Evolutionary conservation across 768 basidiomycete species (phyloP), one percentile per base, ranked within the genome.

Genomic region (Pleurotus giganteus): DNA sequence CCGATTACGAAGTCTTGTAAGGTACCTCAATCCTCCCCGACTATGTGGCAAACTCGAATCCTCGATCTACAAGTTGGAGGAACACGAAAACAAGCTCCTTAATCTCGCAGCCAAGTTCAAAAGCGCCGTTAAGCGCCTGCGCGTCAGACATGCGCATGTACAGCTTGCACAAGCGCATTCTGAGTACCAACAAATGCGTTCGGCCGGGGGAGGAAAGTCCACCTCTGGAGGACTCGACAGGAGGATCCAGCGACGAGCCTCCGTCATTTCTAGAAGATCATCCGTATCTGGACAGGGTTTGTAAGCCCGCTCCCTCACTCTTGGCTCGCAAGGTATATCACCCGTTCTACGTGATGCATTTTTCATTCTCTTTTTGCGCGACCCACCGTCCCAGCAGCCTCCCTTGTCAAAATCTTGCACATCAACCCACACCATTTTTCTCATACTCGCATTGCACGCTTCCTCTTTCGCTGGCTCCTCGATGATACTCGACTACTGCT

Each of bases 1-100:
- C 13, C 8, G 32, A 3, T 45, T 61, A 31, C 54, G 53, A 29
- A 46, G 27, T 46, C 57, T 47, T 52, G 34, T 41, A 24, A 3
- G 34, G 39, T 19, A 55, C 54, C 11, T 58, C 51, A 19, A 56
- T 23, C 19, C 23, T 53, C 19, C 47, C 60, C 7, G 44, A 54
- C 15, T 63, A 44, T 17, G 37, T 43, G 7, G 65, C 27, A 70
- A 69, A 51, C 59, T 64, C 12, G 60, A 56, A 17, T 60, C 59
- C 42, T 62, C 70, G 27, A 58, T 72, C 31, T 57, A 62, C 37
- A 76, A 75, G 65, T 60, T 74, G 51, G 62, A 65, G 51, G 66
- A 75, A 60, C 73, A 74, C 63, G 74, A 75, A 60, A 57, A 58
- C 47, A 76, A 76, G 58, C 57, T 75, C 51, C 59, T 61, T 34